Evolutionary conservation across 495 filamentous ascomycete species (phyloP).

Genomic region (Cenococcum geophilum): DNA sequence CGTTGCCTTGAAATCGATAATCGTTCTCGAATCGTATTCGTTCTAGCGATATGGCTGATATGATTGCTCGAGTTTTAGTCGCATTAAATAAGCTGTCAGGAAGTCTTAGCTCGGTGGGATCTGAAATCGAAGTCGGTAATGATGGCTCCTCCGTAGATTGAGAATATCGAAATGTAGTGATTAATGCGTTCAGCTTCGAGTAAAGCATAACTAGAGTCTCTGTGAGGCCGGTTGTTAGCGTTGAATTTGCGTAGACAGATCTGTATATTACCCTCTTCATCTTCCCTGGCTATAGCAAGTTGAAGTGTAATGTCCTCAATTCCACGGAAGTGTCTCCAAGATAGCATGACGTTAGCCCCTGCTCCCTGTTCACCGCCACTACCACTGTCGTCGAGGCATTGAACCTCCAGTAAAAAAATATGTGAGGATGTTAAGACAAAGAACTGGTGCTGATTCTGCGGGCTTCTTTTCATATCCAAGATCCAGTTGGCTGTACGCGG

Average conservation of each 20-base stretch:
- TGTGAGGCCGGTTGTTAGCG: constrained; percentile 7
- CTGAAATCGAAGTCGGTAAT: constrained; percentile 9
- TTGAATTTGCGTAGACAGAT: background rate
- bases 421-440: constrained; percentile 35
- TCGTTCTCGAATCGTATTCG: background rate
- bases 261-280: constrained; percentile 11
- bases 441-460: constrained; percentile 27
- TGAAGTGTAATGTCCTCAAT: constrained; percentile 26
- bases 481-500: constrained; percentile 31
- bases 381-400: constrained; percentile 11
- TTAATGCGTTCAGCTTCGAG: constrained; percentile 31
- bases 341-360: constrained; percentile 33
- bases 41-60: background rate
- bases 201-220: constrained; percentile 25
- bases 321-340: constrained; percentile 46
- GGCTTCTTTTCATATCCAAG: constrained; percentile 32
- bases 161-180: constrained; percentile 28
- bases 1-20: background rate
- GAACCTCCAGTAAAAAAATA: constrained; percentile 28
- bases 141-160: background rate
- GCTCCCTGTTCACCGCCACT: constrained; percentile 22
- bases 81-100: background rate
- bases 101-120: constrained; percentile 14
- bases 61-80: background rate
- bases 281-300: constrained; percentile 9